Conservation (phyloP, 1,284 basidiomycete species). For the Puccinia sorghi region DNA sequence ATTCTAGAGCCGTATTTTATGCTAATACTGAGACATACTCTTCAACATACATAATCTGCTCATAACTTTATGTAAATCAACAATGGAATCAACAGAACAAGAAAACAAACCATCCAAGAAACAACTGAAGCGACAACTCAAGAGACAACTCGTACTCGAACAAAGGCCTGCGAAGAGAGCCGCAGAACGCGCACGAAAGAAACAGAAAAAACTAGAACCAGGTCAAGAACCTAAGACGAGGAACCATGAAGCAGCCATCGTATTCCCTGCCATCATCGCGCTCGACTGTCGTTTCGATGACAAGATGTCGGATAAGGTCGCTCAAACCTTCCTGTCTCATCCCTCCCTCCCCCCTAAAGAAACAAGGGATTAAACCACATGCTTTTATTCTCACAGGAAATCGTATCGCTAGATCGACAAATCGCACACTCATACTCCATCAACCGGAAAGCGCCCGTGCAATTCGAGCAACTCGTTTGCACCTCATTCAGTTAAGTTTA, state of each 20-base stretch:
- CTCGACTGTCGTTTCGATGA: slow-evolving; percentile 93
- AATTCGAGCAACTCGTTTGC: slow-evolving; percentile 30
- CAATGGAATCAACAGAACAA: no score
- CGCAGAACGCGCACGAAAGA: slow-evolving; percentile 25
- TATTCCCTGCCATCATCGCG: slow-evolving; percentile 74
- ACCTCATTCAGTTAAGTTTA: slow-evolving; percentile 30
- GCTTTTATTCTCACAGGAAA: slow-evolving; percentile 26
- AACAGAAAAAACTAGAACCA: slow-evolving; percentile 2
- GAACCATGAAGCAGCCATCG: not conserved
- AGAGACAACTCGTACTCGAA: slow-evolving; percentile 1
- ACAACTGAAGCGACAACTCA: slow-evolving; percentile 29
- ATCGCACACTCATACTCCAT: slow-evolving; percentile 36
- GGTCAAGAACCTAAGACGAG: not conserved
- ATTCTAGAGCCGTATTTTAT: slow-evolving; percentile 32
- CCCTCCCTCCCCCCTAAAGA: not conserved
- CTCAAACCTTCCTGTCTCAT: no score
- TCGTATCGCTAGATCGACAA: slow-evolving; percentile 37
- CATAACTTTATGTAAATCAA: no score
- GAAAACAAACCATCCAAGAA: slow-evolving; percentile 38
- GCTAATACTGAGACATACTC: no score
- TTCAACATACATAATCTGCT: no score
- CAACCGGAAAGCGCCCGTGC: slow-evolving; percentile 22
- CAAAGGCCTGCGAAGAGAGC: slow-evolving; percentile 35
- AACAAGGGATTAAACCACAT: not conserved
- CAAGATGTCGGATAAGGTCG: slow-evolving; percentile 86